phyloP scores from a whole-genome alignment of 1,284 basidiomycete species.

The Mycosarcoma mackinlayi region DNA sequence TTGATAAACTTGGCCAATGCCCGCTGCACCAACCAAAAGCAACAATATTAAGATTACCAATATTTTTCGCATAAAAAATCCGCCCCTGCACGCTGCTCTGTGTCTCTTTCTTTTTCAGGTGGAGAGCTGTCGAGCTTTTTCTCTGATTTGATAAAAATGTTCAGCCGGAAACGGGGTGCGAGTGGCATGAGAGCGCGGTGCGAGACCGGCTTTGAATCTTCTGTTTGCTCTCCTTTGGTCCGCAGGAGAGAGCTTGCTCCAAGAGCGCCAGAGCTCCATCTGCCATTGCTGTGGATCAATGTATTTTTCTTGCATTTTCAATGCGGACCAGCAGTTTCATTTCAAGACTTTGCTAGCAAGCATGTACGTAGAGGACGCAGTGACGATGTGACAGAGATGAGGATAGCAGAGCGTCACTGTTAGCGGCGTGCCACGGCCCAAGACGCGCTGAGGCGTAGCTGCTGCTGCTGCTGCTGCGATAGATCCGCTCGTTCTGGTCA shows the following conservation, averaged over 20 bases:
- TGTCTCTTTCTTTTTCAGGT: too few species aligned
- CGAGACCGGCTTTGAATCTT: neutral
- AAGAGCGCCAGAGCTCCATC: conserved; percentile 5
- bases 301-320: conserved; percentile 1
- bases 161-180: neutral
- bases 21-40: neutral
- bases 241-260: too few species aligned
- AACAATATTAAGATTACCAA: neutral
- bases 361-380: too few species aligned
- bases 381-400: too few species aligned
- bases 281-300: too few species aligned
- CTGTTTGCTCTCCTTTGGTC: too few species aligned
- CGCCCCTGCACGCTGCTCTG: neutral
- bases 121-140: neutral
- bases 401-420: too few species aligned
- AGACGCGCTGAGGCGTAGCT: too few species aligned
- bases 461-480: too few species aligned
- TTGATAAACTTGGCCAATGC: conserved; percentile 3
- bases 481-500: too few species aligned
- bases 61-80: too few species aligned
- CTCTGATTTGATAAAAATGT: neutral
- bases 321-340: neutral
- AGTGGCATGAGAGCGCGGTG: conserved; percentile 6
- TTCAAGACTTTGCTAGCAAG: neutral
- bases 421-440: too few species aligned